Evolutionary conservation across 148 eudicot species (phyloP), one percentile per base, ranked within the genome.

Genomic region (Simmondsia chinensis): DNA sequence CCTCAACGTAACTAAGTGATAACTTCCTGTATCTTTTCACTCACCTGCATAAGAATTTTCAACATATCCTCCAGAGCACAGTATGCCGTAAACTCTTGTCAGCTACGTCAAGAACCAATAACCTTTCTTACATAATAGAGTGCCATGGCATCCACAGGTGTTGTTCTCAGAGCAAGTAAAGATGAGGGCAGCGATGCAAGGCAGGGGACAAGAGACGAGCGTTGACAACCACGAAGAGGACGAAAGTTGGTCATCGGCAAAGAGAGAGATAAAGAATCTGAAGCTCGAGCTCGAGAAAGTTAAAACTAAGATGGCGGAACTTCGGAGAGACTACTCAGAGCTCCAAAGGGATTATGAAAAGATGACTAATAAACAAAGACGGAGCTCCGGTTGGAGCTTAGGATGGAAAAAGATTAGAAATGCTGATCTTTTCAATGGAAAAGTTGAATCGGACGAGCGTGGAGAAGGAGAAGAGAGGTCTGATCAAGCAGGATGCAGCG

Each of bases 81-180:
- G n/a, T n/a, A n/a, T n/a, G n/a, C n/a, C n/a, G n/a, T n/a, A n/a
- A n/a, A n/a, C n/a, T n/a, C n/a, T n/a, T n/a, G n/a, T n/a, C n/a
- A n/a, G n/a, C n/a, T n/a, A n/a, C n/a, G n/a, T n/a, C n/a, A n/a
- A n/a, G n/a, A n/a, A n/a, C n/a, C n/a, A n/a, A n/a, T n/a, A n/a
- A n/a, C n/a, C n/a, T n/a, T n/a, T n/a, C n/a, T n/a, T n/a, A n/a
- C n/a, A n/a, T n/a, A n/a, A n/a, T n/a, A n/a, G n/a, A n/a, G n/a
- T n/a, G n/a, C n/a, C n/a, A n/a, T n/a, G n/a, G n/a, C n/a, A n/a
- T n/a, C 39, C 28, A 52, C 84, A 83, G 87, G 82, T 83, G 16
- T 41, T 79, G 51, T 76, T 79, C 46, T 69, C 73, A 0, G 94
- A 83, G 58, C 94, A 79, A 76, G 64, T 65, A 33, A 80, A 80